These are phyloP conservation scores for Tilletiaria anomala DNA, from an alignment of 1,284 basidiomycete species.

Conservation along the genomic window DNA sequence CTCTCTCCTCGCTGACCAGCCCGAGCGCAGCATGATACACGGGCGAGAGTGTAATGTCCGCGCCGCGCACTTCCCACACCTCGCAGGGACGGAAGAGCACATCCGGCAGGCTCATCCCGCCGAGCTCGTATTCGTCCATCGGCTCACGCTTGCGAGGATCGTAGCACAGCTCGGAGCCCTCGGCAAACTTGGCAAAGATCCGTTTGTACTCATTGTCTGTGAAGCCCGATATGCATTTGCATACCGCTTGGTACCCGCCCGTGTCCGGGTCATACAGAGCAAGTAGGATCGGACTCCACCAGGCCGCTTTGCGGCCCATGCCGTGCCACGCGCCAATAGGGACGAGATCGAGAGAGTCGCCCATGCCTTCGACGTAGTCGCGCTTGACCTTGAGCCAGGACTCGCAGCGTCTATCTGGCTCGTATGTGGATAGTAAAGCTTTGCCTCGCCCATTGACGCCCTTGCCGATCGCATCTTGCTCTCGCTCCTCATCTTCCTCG, in stretches of 20 bases:
- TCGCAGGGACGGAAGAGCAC: conserved; percentile 60
- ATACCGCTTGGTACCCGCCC: conserved; percentile 49
- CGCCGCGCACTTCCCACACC: conserved; percentile 60
- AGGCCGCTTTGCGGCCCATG: conserved; percentile 74
- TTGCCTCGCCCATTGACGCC: conserved; percentile 46
- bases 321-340: conserved; percentile 61
- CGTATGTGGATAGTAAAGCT: conserved; percentile 70
- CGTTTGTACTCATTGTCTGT: conserved; percentile 52
- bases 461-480: conserved; percentile 11
- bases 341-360: conserved; percentile 48
- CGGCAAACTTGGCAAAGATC: conserved; percentile 28
- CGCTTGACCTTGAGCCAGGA: conserved; percentile 51
- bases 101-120: conserved; percentile 47
- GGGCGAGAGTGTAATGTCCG: conserved; percentile 67
- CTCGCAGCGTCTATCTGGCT: conserved; percentile 48
- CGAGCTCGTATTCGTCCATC: conserved; percentile 38
- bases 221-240: conserved; percentile 52
- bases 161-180: conserved; percentile 7
- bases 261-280: conserved; percentile 58
- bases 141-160: conserved; percentile 5
- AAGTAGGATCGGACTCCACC: conserved; percentile 84
- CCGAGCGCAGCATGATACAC: conserved; percentile 68
- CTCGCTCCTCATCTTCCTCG: conserved; percentile 34
- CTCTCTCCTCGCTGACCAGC: conserved; percentile 53
- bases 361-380: conserved; percentile 45